Evolutionary conservation across 2,329 filamentous ascomycete genomes (phyloP).

Genomic region (Microsporum audouinii): DNA sequence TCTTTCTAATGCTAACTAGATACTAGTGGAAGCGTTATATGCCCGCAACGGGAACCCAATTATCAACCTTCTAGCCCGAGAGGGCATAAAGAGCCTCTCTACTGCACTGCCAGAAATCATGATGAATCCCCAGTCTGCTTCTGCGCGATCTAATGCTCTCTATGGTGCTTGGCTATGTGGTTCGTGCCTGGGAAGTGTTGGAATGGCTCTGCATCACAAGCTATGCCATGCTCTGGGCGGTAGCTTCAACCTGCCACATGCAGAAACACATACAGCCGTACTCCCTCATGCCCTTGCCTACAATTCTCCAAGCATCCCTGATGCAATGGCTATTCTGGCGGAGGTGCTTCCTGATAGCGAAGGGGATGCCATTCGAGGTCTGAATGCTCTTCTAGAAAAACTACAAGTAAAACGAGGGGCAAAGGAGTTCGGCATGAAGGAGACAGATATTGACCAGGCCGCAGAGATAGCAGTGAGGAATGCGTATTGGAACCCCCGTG

Average conservation of each 20-base stretch:
- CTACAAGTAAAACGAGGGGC: conserved; percentile 44
- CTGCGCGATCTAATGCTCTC: conserved; percentile 43
- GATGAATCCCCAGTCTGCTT: conserved; percentile 32
- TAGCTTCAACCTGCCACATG: conserved; percentile 52
- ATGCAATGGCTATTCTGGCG: conserved; percentile 43
- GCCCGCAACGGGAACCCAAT: conserved; percentile 51
- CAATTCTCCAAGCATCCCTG: conserved; percentile 46
- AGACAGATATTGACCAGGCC: conserved; percentile 49
- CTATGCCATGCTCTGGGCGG: conserved; percentile 55
- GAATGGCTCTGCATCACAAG: conserved; percentile 57
- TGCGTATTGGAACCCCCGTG: conserved; percentile 49
- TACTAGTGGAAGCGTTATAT: conserved; percentile 50
- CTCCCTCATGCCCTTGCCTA: conserved; percentile 54
- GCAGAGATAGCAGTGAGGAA: conserved; percentile 48
- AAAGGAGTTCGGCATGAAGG: conserved; percentile 48
- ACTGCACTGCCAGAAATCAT: conserved; percentile 44
- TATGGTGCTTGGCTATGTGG: conserved; percentile 58
- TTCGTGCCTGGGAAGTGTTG: conserved; percentile 47
- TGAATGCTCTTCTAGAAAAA: conserved; percentile 46
- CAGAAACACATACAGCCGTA: conserved; percentile 54
- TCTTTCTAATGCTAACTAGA: not conserved
- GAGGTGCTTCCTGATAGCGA: conserved; percentile 45
- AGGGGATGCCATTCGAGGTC: conserved; percentile 46
- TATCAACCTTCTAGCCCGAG: conserved; percentile 46
- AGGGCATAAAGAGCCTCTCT: conserved; percentile 46